Evolutionary conservation across 805 yeast genomes (phyloP).

Genomic region (Teunomyces lycoperdinae): DNA sequence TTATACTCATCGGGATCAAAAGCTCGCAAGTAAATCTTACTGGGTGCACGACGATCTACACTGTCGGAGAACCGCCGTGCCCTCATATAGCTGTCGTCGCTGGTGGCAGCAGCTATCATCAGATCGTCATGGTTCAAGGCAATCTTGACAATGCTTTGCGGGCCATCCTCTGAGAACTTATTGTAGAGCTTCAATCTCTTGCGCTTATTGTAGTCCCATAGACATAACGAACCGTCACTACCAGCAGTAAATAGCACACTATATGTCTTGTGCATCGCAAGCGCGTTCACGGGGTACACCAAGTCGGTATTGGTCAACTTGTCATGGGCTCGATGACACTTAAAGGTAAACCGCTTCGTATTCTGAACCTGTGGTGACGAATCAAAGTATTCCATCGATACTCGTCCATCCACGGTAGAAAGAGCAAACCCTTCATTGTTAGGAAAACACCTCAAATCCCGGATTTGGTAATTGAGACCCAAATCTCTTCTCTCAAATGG

Average conservation of each 20-base stretch:
- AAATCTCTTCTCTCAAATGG: conserved; percentile 57
- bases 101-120: conserved; percentile 36
- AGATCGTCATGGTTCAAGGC: conserved; percentile 15
- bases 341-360: conserved; percentile 65
- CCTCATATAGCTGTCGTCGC: conserved; percentile 43
- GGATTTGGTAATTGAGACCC: conserved; percentile 65
- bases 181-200: conserved; percentile 45
- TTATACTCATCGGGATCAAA: conserved; percentile 1
- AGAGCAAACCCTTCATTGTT: conserved; percentile 57
- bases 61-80: conserved; percentile 13
- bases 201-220: conserved; percentile 48
- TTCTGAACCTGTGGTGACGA: conserved; percentile 41
- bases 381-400: conserved; percentile 67
- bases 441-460: conserved; percentile 55
- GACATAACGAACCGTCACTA: conserved; percentile 47
- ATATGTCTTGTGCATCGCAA: conserved; percentile 38
- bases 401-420: conserved; percentile 79
- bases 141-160: conserved; percentile 23
- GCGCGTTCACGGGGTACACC: conserved; percentile 51
- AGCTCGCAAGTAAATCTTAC: conserved; percentile 9
- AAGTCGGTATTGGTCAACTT: conserved; percentile 42
- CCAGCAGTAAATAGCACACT: conserved; percentile 50
- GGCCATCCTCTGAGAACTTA: conserved; percentile 16
- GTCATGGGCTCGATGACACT: conserved; percentile 62
- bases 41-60: conserved; percentile 6